These are phyloP conservation scores for Trichoderma orchidacearum DNA, from an alignment of 495 filamentous ascomycete species.

Conservation along the genomic window DNA sequence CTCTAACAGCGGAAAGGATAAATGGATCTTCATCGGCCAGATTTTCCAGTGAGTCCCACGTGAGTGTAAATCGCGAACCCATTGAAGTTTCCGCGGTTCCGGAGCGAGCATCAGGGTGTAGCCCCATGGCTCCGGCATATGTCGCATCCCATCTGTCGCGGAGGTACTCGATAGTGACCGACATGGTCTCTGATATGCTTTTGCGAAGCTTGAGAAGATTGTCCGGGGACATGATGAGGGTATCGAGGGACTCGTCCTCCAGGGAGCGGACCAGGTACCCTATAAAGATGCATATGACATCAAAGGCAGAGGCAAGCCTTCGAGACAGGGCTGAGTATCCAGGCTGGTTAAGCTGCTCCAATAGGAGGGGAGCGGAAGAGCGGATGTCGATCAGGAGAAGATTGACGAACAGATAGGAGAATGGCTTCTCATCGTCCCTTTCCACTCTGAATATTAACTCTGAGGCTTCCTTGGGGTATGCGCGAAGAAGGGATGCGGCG, in stretches of 20 bases:
- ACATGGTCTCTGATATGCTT: constrained; percentile 43
- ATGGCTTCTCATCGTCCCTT: constrained; percentile 26
- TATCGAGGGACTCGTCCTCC: constrained; percentile 16
- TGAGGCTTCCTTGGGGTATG: constrained; percentile 27
- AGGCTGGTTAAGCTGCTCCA: constrained; percentile 36
- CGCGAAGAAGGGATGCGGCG: constrained; percentile 36
- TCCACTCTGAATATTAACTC: constrained; percentile 31
- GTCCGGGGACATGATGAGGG: constrained; percentile 30
- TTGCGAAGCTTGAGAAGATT: constrained; percentile 43
- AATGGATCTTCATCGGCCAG: constrained; percentile 28
- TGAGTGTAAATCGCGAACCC: constrained; percentile 24
- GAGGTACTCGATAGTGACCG: constrained; percentile 45
- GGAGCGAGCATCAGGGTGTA: constrained; percentile 31
- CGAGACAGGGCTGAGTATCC: constrained; percentile 30
- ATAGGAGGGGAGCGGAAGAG: constrained; percentile 43
- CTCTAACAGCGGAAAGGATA: constrained; percentile 34
- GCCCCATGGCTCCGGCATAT: constrained; percentile 36
- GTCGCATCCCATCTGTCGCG: constrained; percentile 51
- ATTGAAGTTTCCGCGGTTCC: constrained; percentile 13
- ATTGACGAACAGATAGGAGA: constrained; percentile 45
- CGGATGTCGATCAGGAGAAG: constrained; percentile 48
- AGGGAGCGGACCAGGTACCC: constrained; percentile 37
- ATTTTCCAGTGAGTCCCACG: constrained; percentile 35
- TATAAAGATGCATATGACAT: constrained; percentile 44
- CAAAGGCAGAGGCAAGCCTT: constrained; percentile 44